A percentile compares a stretch with the other conserved stretches of the same genome.
phyloP scores from a whole-genome alignment of 2,329 filamentous ascomycete genomes.

The Colletotrichum sidae region DNA sequence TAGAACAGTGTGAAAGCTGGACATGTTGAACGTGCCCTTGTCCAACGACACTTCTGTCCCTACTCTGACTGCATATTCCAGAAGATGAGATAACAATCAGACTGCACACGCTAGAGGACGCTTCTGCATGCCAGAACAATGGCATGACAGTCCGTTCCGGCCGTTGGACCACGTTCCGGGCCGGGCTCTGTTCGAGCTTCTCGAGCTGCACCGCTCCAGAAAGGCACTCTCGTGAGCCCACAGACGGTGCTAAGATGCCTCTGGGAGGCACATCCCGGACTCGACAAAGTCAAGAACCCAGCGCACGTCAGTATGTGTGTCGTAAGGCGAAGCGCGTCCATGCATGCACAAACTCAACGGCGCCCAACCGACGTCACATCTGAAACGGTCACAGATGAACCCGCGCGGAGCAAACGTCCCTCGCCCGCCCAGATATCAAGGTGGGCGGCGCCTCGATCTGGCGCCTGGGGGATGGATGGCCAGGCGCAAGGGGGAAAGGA shows the following conservation, averaged over 20 bases:
- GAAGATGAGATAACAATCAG: too few relatives aligned
- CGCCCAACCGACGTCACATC: slow-evolving; percentile 28
- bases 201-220: too few relatives aligned
- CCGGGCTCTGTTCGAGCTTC: slow-evolving; percentile 7
- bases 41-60: too few relatives aligned
- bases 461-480: slow-evolving; percentile 1
- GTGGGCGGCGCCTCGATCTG: not conserved
- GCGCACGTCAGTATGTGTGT: slow-evolving; percentile 9
- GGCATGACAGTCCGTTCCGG: not conserved
- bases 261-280: slow-evolving; percentile 27
- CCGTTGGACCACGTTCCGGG: not conserved
- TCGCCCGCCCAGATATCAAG: slow-evolving; percentile 8
- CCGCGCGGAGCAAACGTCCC: slow-evolving; percentile 16
- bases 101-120: too few relatives aligned
- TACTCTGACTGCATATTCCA: too few relatives aligned
- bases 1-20: too few relatives aligned
- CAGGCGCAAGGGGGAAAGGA: not conserved
- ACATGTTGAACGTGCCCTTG: too few relatives aligned
- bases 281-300: slow-evolving; percentile 13
- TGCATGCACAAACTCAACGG: slow-evolving; percentile 31
- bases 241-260: slow-evolving; percentile 35
- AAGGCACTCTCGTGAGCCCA: slow-evolving; percentile 21
- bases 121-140: too few relatives aligned
- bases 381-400: slow-evolving; percentile 32
- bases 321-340: slow-evolving; percentile 20